phyloP scores from a whole-genome alignment of 2,329 filamentous ascomycete genomes.

The Capronia coronata region DNA sequence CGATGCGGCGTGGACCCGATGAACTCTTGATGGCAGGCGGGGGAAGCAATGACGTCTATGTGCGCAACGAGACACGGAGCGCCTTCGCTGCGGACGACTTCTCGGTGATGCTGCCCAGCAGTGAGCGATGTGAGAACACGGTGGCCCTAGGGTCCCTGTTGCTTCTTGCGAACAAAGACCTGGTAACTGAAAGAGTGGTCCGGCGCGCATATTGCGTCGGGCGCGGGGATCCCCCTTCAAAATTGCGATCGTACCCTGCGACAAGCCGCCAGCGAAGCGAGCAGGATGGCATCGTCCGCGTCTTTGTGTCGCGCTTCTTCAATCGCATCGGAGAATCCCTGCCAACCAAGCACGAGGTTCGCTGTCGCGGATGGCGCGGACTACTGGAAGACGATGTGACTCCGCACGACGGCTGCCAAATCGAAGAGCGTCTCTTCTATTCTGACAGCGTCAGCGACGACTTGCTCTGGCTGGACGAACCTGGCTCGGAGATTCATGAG shows the following conservation, averaged over 20 bases:
- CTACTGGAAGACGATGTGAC: not conserved
- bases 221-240: not conserved
- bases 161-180: not conserved
- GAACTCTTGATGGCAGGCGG: conserved; percentile 1
- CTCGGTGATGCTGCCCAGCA: not conserved
- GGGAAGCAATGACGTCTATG: not conserved
- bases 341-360: not conserved
- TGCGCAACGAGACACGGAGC: not conserved
- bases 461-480: not conserved
- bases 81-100: not conserved
- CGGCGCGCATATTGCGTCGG: conserved; percentile 2
- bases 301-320: not conserved
- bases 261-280: not conserved
- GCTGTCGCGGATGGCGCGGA: not conserved
- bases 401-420: not conserved
- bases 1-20: not conserved
- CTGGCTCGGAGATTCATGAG: not conserved
- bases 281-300: not conserved
- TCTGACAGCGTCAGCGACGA: not conserved
- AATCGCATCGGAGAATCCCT: not conserved
- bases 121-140: not conserved
- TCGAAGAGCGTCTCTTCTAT: not conserved
- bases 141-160: conserved; percentile 1
- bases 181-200: conserved; percentile 1
- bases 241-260: not conserved